These are phyloP conservation scores for Eimeria maxima DNA, from an alignment of 169 alveolate species.

Conservation along the genomic window DNA sequence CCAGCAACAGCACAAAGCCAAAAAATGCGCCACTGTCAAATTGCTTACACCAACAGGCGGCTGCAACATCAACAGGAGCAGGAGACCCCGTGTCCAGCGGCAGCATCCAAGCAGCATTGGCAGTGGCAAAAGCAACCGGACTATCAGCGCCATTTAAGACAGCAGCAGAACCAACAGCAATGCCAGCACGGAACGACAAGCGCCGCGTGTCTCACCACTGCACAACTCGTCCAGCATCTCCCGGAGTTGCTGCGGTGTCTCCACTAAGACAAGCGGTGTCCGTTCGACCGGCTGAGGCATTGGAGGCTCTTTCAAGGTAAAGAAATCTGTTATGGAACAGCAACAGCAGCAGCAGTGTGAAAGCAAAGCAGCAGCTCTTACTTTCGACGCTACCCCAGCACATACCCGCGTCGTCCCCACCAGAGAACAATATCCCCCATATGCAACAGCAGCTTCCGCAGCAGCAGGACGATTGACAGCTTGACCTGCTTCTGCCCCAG, in stretches of 20 bases:
- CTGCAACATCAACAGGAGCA: not conserved
- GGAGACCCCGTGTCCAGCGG: not conserved
- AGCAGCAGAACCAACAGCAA: slow-evolving; percentile 8
- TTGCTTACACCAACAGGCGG: not conserved
- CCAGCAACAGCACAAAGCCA: not conserved
- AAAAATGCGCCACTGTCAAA: not conserved
- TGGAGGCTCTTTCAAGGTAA: slow-evolving; percentile 24
- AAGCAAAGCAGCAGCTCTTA: not conserved
- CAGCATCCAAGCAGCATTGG: not conserved
- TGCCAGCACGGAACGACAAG: not conserved
- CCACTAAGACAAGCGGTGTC: slow-evolving; percentile 90
- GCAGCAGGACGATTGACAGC: not conserved
- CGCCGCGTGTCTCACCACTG: slow-evolving; percentile 46
- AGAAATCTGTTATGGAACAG: not conserved
- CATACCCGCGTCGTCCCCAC: not conserved
- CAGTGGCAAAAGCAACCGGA: not conserved
- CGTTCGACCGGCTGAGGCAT: slow-evolving; percentile 74
- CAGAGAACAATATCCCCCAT: not conserved
- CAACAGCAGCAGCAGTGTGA: not conserved
- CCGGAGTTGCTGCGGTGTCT: slow-evolving; percentile 87
- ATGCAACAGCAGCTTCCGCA: not conserved
- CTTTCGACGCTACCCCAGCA: not conserved
- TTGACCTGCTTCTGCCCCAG: not conserved
- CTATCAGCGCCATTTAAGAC: not conserved
- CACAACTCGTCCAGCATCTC: slow-evolving; percentile 87